Evolutionary conservation across 768 basidiomycete species (phyloP), one percentile per base, ranked within the genome.

Genomic region (Lactifluus pinguis): DNA sequence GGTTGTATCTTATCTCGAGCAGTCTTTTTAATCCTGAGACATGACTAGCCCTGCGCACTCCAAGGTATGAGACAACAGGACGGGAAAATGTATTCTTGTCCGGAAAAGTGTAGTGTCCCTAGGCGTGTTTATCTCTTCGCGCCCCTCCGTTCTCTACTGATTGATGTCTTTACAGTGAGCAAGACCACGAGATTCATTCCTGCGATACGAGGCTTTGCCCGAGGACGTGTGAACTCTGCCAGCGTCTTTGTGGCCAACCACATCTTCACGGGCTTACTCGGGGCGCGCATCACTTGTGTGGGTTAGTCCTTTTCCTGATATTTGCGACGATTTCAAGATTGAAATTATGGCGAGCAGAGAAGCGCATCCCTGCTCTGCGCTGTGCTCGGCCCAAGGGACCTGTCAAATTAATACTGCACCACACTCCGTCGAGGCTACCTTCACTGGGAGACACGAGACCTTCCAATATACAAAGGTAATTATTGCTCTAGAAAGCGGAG

Each of bases 381-480:
- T 71, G 4, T 86, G 84, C 63, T 62, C 71, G n/a, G 71, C 75
- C 0, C 66, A 66, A 0, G 84, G 85, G 3, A 80, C 78, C 15
- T 86, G 84, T 61, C 75, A 83, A 53, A 84, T 85, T 13, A 78
- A 84, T 49, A 82, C 78, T 0, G 73, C 77, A 0, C 84, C 84
- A 0, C 79, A 81, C 55, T 80, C 83, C 0, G 77, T 86, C 30
- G 79, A 83, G 66, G 81, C 83, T 6, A 84, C 82, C 0, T 86
- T 85, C 63, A 80, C 77, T 0, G 85, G 84, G 0, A 72, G 70
- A 58, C 80, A 84, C 54, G 81, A 83, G 63, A 81, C 79, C 0
- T 86, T 84, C 64, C 78, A 82, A 65, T 86, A 83, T 53, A 86
- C 84, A 0, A 85, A 85, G 75, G 84, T 81, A 51, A 32, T 68